phyloP scores from a whole-genome alignment of 2,329 filamentous ascomycete species.

The Penicillium sumatraense region DNA sequence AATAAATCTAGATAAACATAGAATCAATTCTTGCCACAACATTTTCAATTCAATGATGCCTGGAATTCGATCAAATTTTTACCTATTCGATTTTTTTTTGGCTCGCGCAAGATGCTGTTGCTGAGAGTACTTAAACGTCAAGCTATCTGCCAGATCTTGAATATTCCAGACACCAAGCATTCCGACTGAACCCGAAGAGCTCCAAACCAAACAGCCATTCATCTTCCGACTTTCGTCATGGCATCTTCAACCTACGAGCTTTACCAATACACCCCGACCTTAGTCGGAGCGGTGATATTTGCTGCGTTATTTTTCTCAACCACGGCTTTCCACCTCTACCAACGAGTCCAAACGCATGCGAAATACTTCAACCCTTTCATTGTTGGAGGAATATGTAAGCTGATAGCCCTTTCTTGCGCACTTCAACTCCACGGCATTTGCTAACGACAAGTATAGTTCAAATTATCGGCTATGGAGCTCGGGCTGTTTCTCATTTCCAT shows the following conservation, averaged over 20 bases:
- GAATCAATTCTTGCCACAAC: not conserved
- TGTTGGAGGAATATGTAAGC: slow-evolving; percentile 24
- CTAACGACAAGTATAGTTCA: slow-evolving; percentile 15
- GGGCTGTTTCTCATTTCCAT: slow-evolving; percentile 19
- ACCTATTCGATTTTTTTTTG: not conserved
- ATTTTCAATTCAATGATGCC: not conserved
- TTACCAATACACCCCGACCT: slow-evolving; percentile 31
- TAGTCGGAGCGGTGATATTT: slow-evolving; percentile 28
- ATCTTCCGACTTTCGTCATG: not conserved
- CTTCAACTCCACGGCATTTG: not conserved
- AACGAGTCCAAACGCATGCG: slow-evolving; percentile 8
- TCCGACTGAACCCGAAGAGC: not conserved
- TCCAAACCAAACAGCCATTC: not conserved
- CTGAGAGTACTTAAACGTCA: not conserved
- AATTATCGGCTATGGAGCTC: slow-evolving; percentile 22
- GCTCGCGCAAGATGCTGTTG: not conserved
- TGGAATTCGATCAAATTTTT: not conserved
- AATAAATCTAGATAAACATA: not conserved
- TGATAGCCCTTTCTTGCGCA: not conserved
- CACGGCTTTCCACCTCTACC: slow-evolving; percentile 15
- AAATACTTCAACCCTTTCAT: slow-evolving; percentile 21
- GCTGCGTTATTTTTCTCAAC: slow-evolving; percentile 23
- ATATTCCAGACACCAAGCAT: not conserved
- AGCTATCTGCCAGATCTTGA: not conserved
- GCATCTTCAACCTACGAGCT: slow-evolving; percentile 3